These are phyloP conservation scores for Aspergillus fijiensis DNA, from an alignment of 2,329 filamentous ascomycete genomes.

Conservation along the genomic window DNA sequence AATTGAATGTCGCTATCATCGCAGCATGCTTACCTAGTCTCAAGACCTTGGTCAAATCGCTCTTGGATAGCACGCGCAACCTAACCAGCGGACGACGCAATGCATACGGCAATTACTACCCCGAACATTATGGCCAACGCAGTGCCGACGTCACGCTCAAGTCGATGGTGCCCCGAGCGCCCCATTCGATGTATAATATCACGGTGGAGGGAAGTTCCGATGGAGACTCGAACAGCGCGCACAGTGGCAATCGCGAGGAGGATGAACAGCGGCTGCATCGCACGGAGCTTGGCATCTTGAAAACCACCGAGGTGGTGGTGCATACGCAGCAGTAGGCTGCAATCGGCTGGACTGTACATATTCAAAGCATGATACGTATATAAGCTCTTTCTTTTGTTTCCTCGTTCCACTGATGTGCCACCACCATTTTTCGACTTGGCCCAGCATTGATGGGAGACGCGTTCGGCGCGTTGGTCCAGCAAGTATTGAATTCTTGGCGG, in stretches of 20 bases:
- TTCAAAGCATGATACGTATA: background rate
- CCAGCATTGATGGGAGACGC: background rate
- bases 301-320: conserved; percentile 5
- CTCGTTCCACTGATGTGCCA: background rate
- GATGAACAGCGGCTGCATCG: conserved; percentile 4
- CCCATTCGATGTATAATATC: background rate
- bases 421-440: too few species aligned
- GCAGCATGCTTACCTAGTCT: conserved; percentile 44
- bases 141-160: conserved; percentile 1
- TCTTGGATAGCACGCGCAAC: conserved; percentile 15
- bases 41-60: conserved; percentile 35
- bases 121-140: conserved; percentile 5
- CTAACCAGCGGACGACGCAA: conserved; percentile 11
- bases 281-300: conserved; percentile 2
- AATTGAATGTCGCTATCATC: conserved; percentile 44
- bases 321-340: background rate
- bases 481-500: background rate
- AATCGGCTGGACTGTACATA: background rate
- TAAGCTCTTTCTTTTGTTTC: background rate
- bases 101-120: conserved; percentile 5
- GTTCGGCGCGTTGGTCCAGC: background rate
- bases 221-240: background rate
- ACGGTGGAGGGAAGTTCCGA: background rate
- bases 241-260: background rate
- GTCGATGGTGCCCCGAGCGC: background rate